Evolutionary conservation across 2,329 filamentous ascomycete species (phyloP).

Genomic region (Cladosporium sp.): DNA sequence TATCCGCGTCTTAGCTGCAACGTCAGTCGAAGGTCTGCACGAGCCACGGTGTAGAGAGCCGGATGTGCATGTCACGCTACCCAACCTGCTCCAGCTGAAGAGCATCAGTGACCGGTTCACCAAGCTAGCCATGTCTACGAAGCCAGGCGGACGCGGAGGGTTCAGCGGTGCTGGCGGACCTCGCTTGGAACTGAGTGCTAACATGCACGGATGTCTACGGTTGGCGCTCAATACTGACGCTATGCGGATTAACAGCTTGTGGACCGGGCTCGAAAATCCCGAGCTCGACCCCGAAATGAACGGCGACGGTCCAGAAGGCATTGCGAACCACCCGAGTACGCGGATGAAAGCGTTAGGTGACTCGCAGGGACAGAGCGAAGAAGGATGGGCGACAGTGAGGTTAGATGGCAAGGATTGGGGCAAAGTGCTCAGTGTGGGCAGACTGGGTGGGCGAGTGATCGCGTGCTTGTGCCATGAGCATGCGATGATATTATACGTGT

Average conservation of each 20-base stretch:
- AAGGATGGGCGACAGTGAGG: constrained; percentile 83
- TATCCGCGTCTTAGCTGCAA: constrained; percentile 82
- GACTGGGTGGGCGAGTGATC: constrained; percentile 87
- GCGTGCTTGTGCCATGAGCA: constrained; percentile 84
- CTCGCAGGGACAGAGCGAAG: constrained; percentile 67
- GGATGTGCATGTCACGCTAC: constrained; percentile 90
- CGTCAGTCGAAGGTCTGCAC: constrained; percentile 87
- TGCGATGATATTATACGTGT: constrained; percentile 81
- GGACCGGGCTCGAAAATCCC: constrained; percentile 84
- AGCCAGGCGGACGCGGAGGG: constrained; percentile 41
- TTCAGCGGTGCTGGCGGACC: constrained; percentile 45
- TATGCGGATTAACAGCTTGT: constrained; percentile 80
- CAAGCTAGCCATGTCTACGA: constrained; percentile 64
- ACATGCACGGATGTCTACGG: constrained; percentile 87
- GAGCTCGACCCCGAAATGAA: constrained; percentile 79
- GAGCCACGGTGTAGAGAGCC: constrained; percentile 89
- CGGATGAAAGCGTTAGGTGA: constrained; percentile 65
- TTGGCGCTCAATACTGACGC: constrained; percentile 81
- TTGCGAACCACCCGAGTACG: constrained; percentile 81
- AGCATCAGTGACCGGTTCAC: constrained; percentile 95
- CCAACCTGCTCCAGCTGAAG: constrained; percentile 84
- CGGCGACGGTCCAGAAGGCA: constrained; percentile 61
- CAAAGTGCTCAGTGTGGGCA: constrained; percentile 85
- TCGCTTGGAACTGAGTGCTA: constrained; percentile 83
- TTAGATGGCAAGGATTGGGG: constrained; percentile 96